Base-by-base conservation (phyloP, 257 asterid genomes). In the Fraxinus americana region DNA sequence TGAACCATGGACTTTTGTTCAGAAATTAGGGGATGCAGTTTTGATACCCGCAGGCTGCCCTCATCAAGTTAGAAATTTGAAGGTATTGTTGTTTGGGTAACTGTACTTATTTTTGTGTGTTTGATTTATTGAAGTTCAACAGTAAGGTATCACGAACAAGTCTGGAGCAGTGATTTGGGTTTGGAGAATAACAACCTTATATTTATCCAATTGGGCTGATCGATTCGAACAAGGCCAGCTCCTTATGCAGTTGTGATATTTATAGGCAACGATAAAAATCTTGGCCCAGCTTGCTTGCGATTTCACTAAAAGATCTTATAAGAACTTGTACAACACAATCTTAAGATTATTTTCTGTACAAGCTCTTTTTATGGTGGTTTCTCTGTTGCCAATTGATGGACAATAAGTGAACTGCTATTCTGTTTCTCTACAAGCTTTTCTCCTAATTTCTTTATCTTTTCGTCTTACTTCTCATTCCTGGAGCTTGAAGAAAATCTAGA, bases 1-100 rank as follows among this genome's bases (percentile, higher is more conserved):
- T 57, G 91, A 87, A 57, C 86, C 91, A 65, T 87, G 88, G 91
- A 87, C 88, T 52, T 87, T 83, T 73, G 79, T 85, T 67, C 89
- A 85, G 80, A 85, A 78, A 63, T 68, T 85, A 78, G 89, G 89
- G 13, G 91, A 87, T 73, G 89, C 89, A 11, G 86, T 85, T 67
- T 57, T 87, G 11, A 75, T 85, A 76, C 87, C 91, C 27, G 89
- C 89, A 1, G 88, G 89, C 50, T 87, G 89, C 75, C 91, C 91
- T 77, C 85, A 85, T 79, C 91, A 85, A 83, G 88, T 85, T 63
- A 80, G 89, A 63, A 88, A 85, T 39, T 74, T 88, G 73, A 88
- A 87, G 89, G 90, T 87, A 78, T 27, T 41, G 2, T 32, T 30
- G 41, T 81, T 75, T 12, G 41, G 67, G 72, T 73, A 29, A 2